These are phyloP conservation scores for Trichoderma sp. DNA, from an alignment of 2,329 filamentous ascomycete species.

Conservation along the genomic window DNA sequence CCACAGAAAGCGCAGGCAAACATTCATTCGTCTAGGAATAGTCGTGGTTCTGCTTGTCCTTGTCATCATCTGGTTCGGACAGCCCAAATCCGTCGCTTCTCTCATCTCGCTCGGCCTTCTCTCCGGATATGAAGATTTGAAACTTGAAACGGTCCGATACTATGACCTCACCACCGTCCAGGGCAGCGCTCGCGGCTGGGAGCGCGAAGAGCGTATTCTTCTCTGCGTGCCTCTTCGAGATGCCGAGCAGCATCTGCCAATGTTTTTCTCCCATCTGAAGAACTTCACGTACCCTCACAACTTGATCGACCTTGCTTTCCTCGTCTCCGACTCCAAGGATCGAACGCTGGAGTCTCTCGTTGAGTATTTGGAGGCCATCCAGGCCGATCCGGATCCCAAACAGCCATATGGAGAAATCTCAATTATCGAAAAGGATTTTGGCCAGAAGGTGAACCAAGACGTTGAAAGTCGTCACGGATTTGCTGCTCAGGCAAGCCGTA, in stretches of 20 bases:
- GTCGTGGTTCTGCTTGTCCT: conserved; percentile 58
- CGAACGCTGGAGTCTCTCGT: conserved; percentile 75
- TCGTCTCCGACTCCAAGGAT: conserved; percentile 97
- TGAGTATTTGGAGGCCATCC: conserved; percentile 72
- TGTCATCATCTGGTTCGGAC: conserved; percentile 73
- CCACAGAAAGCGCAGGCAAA: conserved; percentile 67
- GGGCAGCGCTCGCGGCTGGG: conserved; percentile 90
- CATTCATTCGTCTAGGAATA: conserved; percentile 66
- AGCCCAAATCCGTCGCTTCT: conserved; percentile 60
- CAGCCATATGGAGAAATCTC: conserved; percentile 93
- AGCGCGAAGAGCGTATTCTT: conserved; percentile 90
- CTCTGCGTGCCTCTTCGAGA: conserved; percentile 93
- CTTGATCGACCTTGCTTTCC: conserved; percentile 91
- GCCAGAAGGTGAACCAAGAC: conserved; percentile 95
- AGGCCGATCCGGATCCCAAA: conserved; percentile 73
- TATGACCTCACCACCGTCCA: conserved; percentile 92
- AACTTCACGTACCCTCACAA: conserved; percentile 98
- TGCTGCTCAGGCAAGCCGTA: conserved; percentile 85
- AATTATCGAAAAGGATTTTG: conserved; percentile 98
- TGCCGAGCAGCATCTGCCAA: conserved; percentile 83
- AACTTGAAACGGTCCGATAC: conserved; percentile 93
- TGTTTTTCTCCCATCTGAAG: conserved; percentile 97
- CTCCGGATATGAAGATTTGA: conserved; percentile 63
- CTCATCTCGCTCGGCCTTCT: conserved; percentile 68
- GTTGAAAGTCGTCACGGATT: conserved; percentile 97